A percentile compares a stretch with the other conserved stretches of the same genome.
Conservation (phyloP, 2,329 filamentous ascomycete species). For the Amylocarpus encephaloides region DNA sequence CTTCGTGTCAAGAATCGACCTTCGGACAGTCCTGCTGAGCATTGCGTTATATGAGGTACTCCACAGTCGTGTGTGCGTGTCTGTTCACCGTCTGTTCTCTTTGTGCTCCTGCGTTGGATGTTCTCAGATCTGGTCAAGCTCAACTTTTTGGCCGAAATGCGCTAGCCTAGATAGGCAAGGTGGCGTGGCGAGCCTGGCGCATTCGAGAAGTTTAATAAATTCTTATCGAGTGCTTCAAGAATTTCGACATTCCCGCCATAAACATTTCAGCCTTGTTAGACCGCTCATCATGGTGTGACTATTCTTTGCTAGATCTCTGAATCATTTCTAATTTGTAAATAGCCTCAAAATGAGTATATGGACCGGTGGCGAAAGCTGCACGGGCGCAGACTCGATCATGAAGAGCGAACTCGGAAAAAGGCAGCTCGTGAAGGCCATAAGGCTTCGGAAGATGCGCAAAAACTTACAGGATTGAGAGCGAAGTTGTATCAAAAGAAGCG, state of each 20-base stretch:
- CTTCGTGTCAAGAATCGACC: conserved; percentile 57
- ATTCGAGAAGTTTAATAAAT: too few relatives aligned
- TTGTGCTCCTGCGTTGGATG: background rate
- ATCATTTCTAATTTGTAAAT: conserved; percentile 19
- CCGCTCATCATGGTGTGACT: conserved; percentile 19
- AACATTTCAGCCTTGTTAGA: conserved; percentile 6
- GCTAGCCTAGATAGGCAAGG: conserved; percentile 2
- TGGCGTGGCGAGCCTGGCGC: background rate
- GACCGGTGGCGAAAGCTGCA: conserved; percentile 69
- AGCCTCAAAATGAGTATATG: conserved; percentile 82
- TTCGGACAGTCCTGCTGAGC: conserved; percentile 48
- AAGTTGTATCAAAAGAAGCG: conserved; percentile 93
- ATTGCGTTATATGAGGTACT: conserved; percentile 17
- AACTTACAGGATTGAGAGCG: conserved; percentile 81
- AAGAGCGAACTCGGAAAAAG: conserved; percentile 78
- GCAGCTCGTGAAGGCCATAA: conserved; percentile 84
- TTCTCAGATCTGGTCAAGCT: background rate
- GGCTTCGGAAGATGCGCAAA: conserved; percentile 84
- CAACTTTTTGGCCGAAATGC: background rate
- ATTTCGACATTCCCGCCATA: too few relatives aligned
- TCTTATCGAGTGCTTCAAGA: too few relatives aligned
- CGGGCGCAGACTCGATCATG: conserved; percentile 45
- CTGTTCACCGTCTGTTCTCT: background rate
- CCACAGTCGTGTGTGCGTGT: background rate
- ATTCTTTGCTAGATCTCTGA: conserved; percentile 14